A percentile compares a stretch with the other conserved stretches of the same genome.
These are phyloP conservation scores for Nymphaea colorata DNA, from an alignment of 164 flowering plant species.

Conservation along the genomic window DNA sequence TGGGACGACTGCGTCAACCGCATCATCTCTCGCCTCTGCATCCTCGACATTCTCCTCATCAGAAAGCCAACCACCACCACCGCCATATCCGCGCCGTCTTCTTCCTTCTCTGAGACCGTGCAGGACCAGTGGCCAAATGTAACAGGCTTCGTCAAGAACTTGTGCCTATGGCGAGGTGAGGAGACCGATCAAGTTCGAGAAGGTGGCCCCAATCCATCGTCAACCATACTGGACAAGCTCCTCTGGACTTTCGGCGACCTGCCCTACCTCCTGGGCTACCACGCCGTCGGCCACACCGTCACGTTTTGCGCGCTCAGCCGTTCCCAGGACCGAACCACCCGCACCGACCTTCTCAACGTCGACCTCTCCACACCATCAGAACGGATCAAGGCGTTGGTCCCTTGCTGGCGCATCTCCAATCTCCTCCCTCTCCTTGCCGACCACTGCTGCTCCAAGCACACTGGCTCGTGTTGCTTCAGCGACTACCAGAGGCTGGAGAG, in stretches of 20 bases:
- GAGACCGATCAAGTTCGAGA: conserved; percentile 48
- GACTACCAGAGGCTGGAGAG: conserved; percentile 45
- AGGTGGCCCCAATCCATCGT: conserved; percentile 34
- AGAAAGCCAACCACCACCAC: conserved; percentile 25
- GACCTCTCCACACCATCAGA: conserved; percentile 42
- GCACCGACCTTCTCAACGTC: conserved; percentile 48
- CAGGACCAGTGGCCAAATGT: conserved; percentile 66
- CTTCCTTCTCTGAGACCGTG: conserved; percentile 6
- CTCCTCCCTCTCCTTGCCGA: conserved; percentile 36
- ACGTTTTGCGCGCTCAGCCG: conserved; percentile 62
- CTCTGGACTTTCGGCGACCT: conserved; percentile 49
- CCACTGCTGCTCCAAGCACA: conserved; percentile 17
- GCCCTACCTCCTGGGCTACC: conserved; percentile 59
- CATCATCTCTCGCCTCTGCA: conserved; percentile 39
- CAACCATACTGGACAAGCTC: conserved; percentile 36
- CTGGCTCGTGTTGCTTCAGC: conserved; percentile 18
- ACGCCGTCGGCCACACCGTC: conserved; percentile 41
- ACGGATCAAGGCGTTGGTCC: conserved; percentile 44
- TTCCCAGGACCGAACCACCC: conserved; percentile 30
- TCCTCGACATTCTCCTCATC: conserved; percentile 27
- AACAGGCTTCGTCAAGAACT: conserved; percentile 44
- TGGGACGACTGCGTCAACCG: conserved; percentile 81
- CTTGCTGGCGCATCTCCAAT: conserved; percentile 55
- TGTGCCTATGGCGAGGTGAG: conserved; percentile 75
- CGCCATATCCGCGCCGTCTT: neutral